Evolutionary conservation across 352 stramenopile genomes (phyloP).

Genomic region (Phytopythium helicoides): DNA sequence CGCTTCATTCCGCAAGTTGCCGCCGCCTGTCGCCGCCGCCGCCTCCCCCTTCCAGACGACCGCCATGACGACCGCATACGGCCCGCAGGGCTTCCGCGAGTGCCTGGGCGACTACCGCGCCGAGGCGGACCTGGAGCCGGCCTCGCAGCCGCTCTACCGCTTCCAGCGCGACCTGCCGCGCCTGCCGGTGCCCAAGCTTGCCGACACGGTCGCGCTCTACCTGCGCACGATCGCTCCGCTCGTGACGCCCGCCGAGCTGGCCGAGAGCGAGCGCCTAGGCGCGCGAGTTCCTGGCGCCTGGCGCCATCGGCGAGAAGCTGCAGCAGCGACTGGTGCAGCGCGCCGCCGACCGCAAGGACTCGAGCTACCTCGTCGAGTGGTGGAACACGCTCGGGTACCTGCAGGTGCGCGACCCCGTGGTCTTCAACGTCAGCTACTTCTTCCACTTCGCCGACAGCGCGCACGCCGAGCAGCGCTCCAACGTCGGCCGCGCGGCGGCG

Average conservation of each 20-base stretch:
- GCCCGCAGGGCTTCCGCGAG: conserved; percentile 91
- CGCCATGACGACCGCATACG: conserved; percentile 23
- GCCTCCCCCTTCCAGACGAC: no score
- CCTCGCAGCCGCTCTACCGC: conserved; percentile 59
- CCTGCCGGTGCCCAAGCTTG: conserved; percentile 89
- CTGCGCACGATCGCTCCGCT: conserved; percentile 87
- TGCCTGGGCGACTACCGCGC: conserved; percentile 91
- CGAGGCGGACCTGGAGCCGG: conserved; percentile 60
- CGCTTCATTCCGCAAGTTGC: conserved; percentile 20
- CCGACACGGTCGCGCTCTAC: conserved; percentile 90
- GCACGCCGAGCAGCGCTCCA: conserved; percentile 52
- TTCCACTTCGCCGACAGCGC: conserved; percentile 77
- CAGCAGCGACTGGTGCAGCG: conserved; percentile 63
- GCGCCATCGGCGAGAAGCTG: conserved; percentile 71
- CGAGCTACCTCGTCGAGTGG: conserved; percentile 71
- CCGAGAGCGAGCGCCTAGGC: conserved; percentile 63
- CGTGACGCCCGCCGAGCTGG: conserved; percentile 71
- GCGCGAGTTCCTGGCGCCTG: conserved; percentile 54
- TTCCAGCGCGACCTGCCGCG: conserved; percentile 86
- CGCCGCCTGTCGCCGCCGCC: no score
- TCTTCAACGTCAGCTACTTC: conserved; percentile 92
- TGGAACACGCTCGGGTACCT: conserved; percentile 82
- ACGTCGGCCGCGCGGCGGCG: conserved; percentile 71
- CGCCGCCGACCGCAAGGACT: conserved; percentile 55
- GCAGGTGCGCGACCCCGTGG: conserved; percentile 72